Evolutionary conservation across 495 filamentous ascomycete genomes (phyloP).

Genomic region (Aspergillus ostianus): DNA sequence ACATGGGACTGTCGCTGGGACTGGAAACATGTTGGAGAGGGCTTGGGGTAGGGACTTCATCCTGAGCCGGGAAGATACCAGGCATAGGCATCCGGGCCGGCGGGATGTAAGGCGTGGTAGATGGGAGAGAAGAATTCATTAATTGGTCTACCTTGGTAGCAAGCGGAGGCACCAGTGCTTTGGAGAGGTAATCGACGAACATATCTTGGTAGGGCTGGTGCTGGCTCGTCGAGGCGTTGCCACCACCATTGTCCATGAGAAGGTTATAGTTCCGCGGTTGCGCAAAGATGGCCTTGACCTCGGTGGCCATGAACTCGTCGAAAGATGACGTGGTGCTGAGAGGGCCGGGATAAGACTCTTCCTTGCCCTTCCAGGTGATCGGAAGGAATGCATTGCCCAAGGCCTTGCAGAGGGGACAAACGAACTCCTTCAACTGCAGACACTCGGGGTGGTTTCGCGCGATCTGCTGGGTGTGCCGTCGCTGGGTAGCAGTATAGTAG

Average conservation of each 20-base stretch:
- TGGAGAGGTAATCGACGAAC: constrained; percentile 63
- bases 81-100: constrained; percentile 45
- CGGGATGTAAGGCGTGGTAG: constrained; percentile 28
- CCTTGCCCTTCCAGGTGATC: constrained; percentile 91
- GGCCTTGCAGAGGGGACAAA: constrained; percentile 97
- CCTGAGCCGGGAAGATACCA: constrained; percentile 41
- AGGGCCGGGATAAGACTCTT: constrained; percentile 71
- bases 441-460: constrained; percentile 88
- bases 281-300: constrained; percentile 32
- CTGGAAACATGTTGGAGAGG: constrained; percentile 35
- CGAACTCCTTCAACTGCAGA: constrained; percentile 75
- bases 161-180: constrained; percentile 59
- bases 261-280: constrained; percentile 36
- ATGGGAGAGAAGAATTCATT: constrained; percentile 30
- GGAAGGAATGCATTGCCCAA: constrained; percentile 94
- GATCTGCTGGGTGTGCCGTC: constrained; percentile 86
- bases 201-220: constrained; percentile 50
- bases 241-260: constrained; percentile 42
- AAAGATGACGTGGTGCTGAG: constrained; percentile 59
- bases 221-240: constrained; percentile 10
- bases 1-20: constrained; percentile 45
- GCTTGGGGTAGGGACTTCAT: constrained; percentile 32
- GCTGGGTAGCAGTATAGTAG: constrained; percentile 76
- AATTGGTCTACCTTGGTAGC: constrained; percentile 56
- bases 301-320: constrained; percentile 49